Conservation (phyloP, 139 green algal species). For the Tetraselmis chui region DNA sequence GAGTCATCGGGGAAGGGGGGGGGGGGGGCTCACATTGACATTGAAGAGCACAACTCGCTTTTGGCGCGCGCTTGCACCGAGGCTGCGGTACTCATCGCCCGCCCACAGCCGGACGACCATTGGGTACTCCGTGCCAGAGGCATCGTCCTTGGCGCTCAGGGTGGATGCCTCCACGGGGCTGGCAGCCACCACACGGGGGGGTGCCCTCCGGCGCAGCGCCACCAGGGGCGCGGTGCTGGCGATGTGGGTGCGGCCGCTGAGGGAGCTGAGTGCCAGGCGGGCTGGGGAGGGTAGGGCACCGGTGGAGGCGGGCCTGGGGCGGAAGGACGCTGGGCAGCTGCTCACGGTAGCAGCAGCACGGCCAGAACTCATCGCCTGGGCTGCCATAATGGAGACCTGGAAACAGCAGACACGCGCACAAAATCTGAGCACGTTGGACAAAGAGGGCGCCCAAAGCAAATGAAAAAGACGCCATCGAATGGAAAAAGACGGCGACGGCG, state of each 20-base stretch:
- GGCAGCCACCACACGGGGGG: background rate
- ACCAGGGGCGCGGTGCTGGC: background rate
- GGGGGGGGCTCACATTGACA: constrained; percentile 47
- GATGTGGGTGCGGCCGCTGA: background rate
- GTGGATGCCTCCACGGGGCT: background rate
- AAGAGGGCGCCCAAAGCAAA: too few species aligned
- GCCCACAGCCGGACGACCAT: constrained; percentile 11
- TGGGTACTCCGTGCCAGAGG: background rate
- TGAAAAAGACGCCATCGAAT: too few species aligned
- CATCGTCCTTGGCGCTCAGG: background rate
- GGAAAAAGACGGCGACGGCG: too few species aligned
- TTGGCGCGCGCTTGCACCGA: constrained; percentile 52
- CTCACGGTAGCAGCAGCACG: too few species aligned
- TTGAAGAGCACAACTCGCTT: constrained; percentile 71
- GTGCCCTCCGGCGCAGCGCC: too few species aligned
- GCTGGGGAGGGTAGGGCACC: background rate
- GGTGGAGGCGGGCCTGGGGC: too few species aligned
- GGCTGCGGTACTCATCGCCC: constrained; percentile 45
- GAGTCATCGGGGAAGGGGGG: too few species aligned
- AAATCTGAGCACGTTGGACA: too few species aligned
- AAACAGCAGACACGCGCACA: too few species aligned
- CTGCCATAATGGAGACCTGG: too few species aligned
- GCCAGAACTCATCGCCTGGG: too few species aligned
- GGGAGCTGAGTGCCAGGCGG: background rate
- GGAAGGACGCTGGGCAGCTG: too few species aligned